Evolutionary conservation across 2,329 filamentous ascomycete species (phyloP), one percentile per base, ranked within the genome.

Genomic region (Fusarium torreyae): DNA sequence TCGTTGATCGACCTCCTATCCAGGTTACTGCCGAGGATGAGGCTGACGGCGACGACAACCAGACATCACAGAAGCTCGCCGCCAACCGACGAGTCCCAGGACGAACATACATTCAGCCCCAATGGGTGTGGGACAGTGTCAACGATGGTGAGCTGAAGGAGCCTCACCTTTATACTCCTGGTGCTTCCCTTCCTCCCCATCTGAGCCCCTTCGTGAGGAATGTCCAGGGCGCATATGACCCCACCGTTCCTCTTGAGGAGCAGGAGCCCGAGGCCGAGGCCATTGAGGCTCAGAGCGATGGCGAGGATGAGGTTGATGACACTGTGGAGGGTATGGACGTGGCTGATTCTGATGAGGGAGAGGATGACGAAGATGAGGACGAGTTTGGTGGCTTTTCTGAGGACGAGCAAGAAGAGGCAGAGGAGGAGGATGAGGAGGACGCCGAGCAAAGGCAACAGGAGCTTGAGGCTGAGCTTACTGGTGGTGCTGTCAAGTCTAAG

Each of bases 81-180:
- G 80, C 80, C 62, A 92, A 93, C 75, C 89, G 89, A 68, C 89
- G 94, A 65, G 91, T 98, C 66, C 94, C 95, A n/a, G 95, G 95
- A 36, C 88, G 96, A 70, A 94, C 90, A 68, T 99, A 99, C 74
- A 83, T 99, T 57, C 96, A 99, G 83, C 96, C 96, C 20, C 96
- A 99, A 79, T 99, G 97, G 95, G 90, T 99, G 6, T 99, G 96
- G 96, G 96, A 99, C 77, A 95, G 93, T 75, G 84, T 97, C 78
- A 99, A 99, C 78, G 93, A 96, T 45, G 93, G 94, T 67, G 94
- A 95, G 80, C 84, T 99, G 57, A 90, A 98, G 78, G 88, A 92
- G 70, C 89, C 94, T 33, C 94, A 98, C 77, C 82, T 94, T 36
- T 99, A 99, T 76, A 93, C 91, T 1, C 96, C 96, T 3, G 96